Evolutionary conservation across 179 eudicot genomes (phyloP).

Genomic region (Drosera spatulata): DNA sequence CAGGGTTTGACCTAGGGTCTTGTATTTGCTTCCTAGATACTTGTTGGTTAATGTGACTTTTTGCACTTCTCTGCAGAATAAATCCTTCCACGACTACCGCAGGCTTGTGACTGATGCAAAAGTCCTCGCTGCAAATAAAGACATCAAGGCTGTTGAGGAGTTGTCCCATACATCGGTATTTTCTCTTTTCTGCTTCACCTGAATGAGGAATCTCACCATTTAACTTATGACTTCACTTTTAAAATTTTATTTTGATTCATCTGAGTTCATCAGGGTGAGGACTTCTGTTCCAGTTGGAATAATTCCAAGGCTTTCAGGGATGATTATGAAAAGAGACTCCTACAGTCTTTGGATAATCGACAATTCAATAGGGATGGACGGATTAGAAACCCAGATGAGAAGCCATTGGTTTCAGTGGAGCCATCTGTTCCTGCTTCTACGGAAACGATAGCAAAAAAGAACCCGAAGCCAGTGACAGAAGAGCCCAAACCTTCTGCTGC

Average conservation of each 20-base stretch:
- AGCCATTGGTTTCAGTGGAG: conserved; percentile 45
- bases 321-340: conserved; percentile 70
- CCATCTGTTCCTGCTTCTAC: conserved; percentile 19
- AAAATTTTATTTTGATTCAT: not conserved
- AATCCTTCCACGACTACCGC: conserved; percentile 33
- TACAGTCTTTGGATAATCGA: conserved; percentile 57
- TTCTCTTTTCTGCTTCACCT: not conserved
- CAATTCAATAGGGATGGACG: conserved; percentile 82
- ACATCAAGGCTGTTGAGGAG: conserved; percentile 55
- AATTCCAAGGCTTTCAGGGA: conserved; percentile 56
- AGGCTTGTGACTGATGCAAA: conserved; percentile 28
- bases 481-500: conserved; percentile 17
- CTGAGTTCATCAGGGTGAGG: conserved; percentile 38
- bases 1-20: no score
- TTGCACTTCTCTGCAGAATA: conserved; percentile 33
- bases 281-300: conserved; percentile 69
- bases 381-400: conserved; percentile 73
- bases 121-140: conserved; percentile 57
- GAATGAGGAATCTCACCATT: not conserved
- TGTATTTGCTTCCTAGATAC: no score
- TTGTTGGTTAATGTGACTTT: not conserved
- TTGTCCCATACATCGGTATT: conserved; percentile 41
- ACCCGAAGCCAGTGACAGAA: conserved; percentile 39
- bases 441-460: conserved; percentile 17
- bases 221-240: not conserved